Evolutionary conservation across 2,329 filamentous ascomycete genomes (phyloP), one percentile per base, ranked within the genome.

Genomic region (Dactylonectria macrodidyma): DNA sequence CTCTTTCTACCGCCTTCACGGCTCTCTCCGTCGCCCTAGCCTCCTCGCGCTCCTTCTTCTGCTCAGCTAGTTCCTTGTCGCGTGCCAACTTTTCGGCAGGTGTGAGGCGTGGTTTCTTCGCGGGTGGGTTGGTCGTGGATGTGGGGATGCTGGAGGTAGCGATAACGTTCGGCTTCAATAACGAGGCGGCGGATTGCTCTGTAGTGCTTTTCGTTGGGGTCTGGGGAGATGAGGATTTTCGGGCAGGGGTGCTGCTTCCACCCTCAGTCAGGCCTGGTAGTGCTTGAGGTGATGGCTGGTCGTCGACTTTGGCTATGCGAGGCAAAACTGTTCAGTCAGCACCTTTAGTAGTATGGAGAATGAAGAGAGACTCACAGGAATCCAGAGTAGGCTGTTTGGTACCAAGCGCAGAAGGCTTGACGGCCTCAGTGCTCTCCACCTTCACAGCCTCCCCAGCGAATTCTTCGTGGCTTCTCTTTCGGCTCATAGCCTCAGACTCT

Each of bases 381-480:
- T 76, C 72, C 22, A 66, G 66, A 19, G 76, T 58, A 38, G 71
- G 62, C 41, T 75, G 71, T 22, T 73, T 56, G 14, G 68, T 60
- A 22, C 56, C 36, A 8, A 68, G 44, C 3, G 59, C 59, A 7
- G 72, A 63, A 11, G 71, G 54, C 62, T 76, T 77, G n/a, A 47
- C 44, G 19, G 75, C 72, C 19, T 62, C 62, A 1, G 65, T 66
- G 3, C 59, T 58, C 22, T 79, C 75, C 26, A 68, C 56, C 59
- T 76, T 76, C n/a, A 75, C 59, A 24, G 78, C 68, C 26, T 82
- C 77, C 10, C 77, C 80, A 3, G 81, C 71, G 67, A 82, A 87
- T 36, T 86, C 83, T 47, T 84, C 80, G 70, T 86, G 84, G 48
- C 78, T 83, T 66, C 85, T 79, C 76, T 88, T 88, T 59, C 82